A percentile compares a stretch with the other conserved stretches of the same genome.
These are phyloP conservation scores for Ustilaginoidea virens DNA, from an alignment of 2,329 filamentous ascomycete genomes.

Conservation along the genomic window DNA sequence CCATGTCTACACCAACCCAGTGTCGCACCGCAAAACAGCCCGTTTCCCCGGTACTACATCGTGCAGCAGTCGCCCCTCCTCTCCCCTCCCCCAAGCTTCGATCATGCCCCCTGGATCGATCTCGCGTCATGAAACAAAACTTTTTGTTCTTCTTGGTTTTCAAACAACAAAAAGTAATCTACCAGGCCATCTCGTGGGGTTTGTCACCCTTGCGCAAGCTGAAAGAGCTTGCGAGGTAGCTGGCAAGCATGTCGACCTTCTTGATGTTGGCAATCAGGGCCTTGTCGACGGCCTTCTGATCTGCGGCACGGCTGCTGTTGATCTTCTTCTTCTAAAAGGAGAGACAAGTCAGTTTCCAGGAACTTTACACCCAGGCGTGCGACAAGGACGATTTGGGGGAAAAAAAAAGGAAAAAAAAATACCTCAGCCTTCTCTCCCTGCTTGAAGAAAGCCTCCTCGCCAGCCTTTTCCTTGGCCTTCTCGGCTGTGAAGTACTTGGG, in stretches of 20 bases:
- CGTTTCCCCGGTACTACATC: slow-evolving; percentile 1
- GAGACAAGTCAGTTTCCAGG: slow-evolving; percentile 11
- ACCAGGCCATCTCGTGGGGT: slow-evolving; percentile 99
- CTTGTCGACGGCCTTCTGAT: slow-evolving; percentile 99
- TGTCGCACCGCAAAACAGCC: slow-evolving; percentile 3
- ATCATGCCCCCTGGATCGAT: neutral
- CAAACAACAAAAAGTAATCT: slow-evolving; percentile 26
- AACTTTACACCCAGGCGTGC: too few species aligned
- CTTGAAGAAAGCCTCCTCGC: slow-evolving; percentile 99
- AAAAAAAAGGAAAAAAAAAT: slow-evolving; percentile 30
- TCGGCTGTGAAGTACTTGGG: slow-evolving; percentile 93
- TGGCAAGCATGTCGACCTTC: slow-evolving; percentile 88
- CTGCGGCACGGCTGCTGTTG: slow-evolving; percentile 76
- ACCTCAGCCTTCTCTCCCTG: slow-evolving; percentile 97
- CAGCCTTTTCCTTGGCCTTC: slow-evolving; percentile 87
- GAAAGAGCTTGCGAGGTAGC: slow-evolving; percentile 93
- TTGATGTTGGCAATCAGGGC: slow-evolving; percentile 88
- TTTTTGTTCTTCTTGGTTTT: slow-evolving; percentile 6
- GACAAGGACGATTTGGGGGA: too few species aligned
- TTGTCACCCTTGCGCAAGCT: slow-evolving; percentile 98
- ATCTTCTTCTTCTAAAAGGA: slow-evolving; percentile 80
- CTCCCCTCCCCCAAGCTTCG: slow-evolving; percentile 1
- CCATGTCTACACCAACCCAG: slow-evolving; percentile 25
- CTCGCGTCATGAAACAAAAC: slow-evolving; percentile 8
- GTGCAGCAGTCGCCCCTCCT: slow-evolving; percentile 4